These are phyloP conservation scores for Stephania japonica DNA, from an alignment of 164 flowering plant species.

Conservation along the genomic window DNA sequence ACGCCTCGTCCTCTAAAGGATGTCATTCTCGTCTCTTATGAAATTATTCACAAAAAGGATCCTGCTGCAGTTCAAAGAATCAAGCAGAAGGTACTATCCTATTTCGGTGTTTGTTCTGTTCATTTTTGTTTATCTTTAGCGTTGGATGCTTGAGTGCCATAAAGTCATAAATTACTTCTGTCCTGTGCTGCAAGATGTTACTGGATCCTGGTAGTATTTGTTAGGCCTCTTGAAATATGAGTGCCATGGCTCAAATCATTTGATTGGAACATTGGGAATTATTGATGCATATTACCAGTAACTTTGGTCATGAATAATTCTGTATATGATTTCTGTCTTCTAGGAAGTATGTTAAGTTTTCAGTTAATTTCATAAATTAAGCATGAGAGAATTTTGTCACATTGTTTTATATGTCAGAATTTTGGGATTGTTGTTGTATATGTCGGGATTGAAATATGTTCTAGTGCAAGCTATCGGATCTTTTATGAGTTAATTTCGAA, in stretches of 20 bases:
- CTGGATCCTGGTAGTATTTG: not conserved
- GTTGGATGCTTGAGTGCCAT: not conserved
- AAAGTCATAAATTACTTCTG: not conserved
- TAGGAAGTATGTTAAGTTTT: too few relatives aligned
- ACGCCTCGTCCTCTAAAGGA: slow-evolving; percentile 85
- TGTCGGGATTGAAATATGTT: not conserved
- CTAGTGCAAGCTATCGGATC: not conserved
- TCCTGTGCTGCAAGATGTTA: not conserved
- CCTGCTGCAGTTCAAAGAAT: slow-evolving; percentile 70
- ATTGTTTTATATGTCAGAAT: not conserved
- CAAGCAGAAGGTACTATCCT: slow-evolving; percentile 60
- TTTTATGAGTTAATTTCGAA: not conserved
- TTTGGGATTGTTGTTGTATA: not conserved
- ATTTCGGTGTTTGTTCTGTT: slow-evolving; percentile 5
- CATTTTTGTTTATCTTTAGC: slow-evolving; percentile 11
- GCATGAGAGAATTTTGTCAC: too few relatives aligned
- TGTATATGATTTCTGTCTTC: not conserved
- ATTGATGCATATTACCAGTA: not conserved
- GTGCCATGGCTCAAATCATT: not conserved
- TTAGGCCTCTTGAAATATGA: not conserved
- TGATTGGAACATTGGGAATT: not conserved
- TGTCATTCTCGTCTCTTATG: slow-evolving; percentile 76
- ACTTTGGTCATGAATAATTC: not conserved
- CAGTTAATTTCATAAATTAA: too few relatives aligned
- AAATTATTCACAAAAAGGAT: slow-evolving; percentile 75